Base-by-base conservation (phyloP, 2,329 filamentous ascomycete genomes). In the Byssochlamys sp. region DNA sequence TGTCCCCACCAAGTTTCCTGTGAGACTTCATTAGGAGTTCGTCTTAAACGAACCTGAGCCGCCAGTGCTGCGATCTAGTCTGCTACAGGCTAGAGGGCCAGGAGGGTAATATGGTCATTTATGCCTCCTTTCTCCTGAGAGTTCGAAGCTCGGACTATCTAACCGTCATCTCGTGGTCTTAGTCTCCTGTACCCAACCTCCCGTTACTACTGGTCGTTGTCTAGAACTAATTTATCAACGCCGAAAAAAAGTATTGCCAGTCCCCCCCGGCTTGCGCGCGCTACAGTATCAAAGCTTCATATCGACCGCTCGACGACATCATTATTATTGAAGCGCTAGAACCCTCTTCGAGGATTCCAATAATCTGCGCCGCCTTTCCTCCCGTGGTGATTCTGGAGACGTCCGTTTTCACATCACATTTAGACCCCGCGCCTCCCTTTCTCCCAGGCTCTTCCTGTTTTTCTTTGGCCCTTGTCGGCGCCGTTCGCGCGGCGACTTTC, bases 351-450 rank as follows among this genome's bases (percentile, higher is more conserved):
- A 33, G 31, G 39, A 45, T 45, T 45, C n/a, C 39, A 45, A 10
- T 45, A 45, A 45, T 45, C 39, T 45, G 4, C 19, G 39, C 39
- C n/a, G 12, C n/a, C 19, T 45, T 45, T 45, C 39, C 12, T 45
- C 3, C 39, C 14, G 14, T 24, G 19, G 39, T 19, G n/a, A 45
- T 24, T 45, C 39, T 24, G n/a, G n/a, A 1, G n/a, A 24, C 12
- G 19, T 59, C 26, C 24, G 52, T 52, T 56, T 53, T 26, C 24
- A 58, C 48, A 26, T 50, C 53, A 51, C 19, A 19, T 58, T 58
- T 53, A 55, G 25, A 35, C 26, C 29, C 11, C 55, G 19, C 45
- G 9, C 7, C 19, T 45, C 14, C n/a, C 35, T n/a, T 19, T 45
- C n/a, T 45, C 14, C 14, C 35, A 45, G n/a, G 14, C 29, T 31